phyloP scores from a whole-genome alignment of 257 asterid genomes.

The Solanum okadae region DNA sequence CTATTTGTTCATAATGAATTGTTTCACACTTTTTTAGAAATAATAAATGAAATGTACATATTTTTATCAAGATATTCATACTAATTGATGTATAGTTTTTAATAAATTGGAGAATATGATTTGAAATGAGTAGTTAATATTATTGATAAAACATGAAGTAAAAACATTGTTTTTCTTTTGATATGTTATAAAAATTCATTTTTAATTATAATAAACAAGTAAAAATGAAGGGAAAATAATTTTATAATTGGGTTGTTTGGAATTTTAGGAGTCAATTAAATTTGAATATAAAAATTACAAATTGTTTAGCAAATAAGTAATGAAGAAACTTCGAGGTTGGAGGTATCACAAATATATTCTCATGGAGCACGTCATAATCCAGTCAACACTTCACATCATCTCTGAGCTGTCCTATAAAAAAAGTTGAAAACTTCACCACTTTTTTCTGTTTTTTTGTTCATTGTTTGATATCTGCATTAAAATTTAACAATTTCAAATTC shows the following conservation, averaged over 20 bases:
- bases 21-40: no score
- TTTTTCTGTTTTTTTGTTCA: not conserved
- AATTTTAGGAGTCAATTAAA: not conserved
- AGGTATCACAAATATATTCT: not conserved
- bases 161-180: no score
- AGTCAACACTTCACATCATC: not conserved
- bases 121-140: no score
- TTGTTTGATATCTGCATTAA: no score
- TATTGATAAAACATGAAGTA: no score
- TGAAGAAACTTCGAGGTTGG: not conserved
- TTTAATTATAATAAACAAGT: no score
- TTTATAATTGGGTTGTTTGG: not conserved
- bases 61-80: no score
- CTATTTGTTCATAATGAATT: no score
- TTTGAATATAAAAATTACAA: not conserved
- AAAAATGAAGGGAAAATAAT: no score
- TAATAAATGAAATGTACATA: not conserved
- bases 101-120: not conserved
- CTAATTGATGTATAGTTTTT: not conserved
- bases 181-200: no score
- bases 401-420: not conserved
- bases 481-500: no score
- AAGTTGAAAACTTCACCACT: not conserved
- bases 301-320: not conserved
- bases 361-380: not conserved